Evolutionary conservation across 2,329 filamentous ascomycete species (phyloP), one percentile per base, ranked within the genome.

Genomic region (Aspergillus ochraceoroseus): DNA sequence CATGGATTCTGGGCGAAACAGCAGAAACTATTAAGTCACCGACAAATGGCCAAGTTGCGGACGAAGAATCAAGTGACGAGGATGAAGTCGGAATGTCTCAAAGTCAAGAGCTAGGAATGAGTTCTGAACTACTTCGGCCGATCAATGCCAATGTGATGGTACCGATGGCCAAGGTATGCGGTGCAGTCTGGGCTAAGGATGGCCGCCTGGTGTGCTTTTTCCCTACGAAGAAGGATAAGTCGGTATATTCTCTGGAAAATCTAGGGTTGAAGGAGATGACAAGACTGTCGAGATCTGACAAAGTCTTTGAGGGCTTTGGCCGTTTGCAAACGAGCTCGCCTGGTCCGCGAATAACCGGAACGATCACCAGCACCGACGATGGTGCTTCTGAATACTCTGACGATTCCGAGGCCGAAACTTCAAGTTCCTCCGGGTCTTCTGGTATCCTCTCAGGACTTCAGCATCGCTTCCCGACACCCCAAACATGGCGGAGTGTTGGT

Each of bases 1-100:
- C 62, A 41, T 71, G 62, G 63, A 65, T 68, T 32, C 65, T 70
- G 31, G 77, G 82, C 7, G 74, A 80, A 49, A 81, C 85, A 49
- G 62, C 80, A 5, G 54, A 68, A 49, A 62, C 66, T 46, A 49
- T 70, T 38, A 67, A 72, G 46, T 64, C 66, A 30, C 62, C 68
- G 9, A 48, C 66, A 41, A 60, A 68, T 34, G 59, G 60, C 12
- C 57, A 59, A 32, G 40, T 71, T 25, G 69, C 64, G 19, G 84
- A 85, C 42, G 87, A 92, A 49, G 90, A 86, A 51, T 95, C 87
- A 2, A 94, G 85, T 54, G 83, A 87, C 47, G 83, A 87, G 45
- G 85, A 89, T 49, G 86, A 89, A 42, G 59, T 70, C 39, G 63
- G 65, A 11, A 47, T 66, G 55, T 61, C 61, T 41, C 64, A 67